A percentile compares a stretch with the other conserved stretches of the same genome.
These are phyloP conservation scores for Datisca glomerata DNA, from an alignment of 306 rosid genomes.

Conservation along the genomic window DNA sequence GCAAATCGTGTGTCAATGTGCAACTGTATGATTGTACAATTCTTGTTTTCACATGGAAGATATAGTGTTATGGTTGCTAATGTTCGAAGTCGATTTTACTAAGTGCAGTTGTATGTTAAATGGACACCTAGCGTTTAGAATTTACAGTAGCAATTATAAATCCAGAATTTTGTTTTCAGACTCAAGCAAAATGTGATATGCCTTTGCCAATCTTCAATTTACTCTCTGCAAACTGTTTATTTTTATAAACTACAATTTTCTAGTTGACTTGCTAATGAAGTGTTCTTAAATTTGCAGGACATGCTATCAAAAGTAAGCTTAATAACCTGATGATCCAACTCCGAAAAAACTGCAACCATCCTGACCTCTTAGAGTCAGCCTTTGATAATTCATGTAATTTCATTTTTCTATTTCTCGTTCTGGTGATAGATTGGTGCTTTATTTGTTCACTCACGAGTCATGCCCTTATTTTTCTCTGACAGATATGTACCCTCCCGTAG, in stretches of 20 bases:
- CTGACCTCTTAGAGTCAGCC: slow-evolving; percentile 64
- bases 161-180: too few species aligned
- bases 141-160: too few species aligned
- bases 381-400: slow-evolving; percentile 48
- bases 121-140: too few species aligned
- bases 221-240: neutral
- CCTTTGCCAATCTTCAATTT: too few species aligned
- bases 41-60: too few species aligned
- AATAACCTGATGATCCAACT: slow-evolving; percentile 72
- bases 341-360: slow-evolving; percentile 94
- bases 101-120: too few species aligned
- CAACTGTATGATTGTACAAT: too few species aligned
- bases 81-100: too few species aligned
- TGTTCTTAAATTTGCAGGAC: slow-evolving; percentile 30
- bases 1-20: too few species aligned
- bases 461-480: slow-evolving; percentile 12
- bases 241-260: neutral
- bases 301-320: slow-evolving; percentile 16
- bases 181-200: too few species aligned
- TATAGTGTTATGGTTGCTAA: too few species aligned
- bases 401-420: slow-evolving; percentile 1
- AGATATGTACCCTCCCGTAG: slow-evolving; percentile 63
- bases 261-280: neutral
- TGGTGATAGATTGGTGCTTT: slow-evolving; percentile 4
- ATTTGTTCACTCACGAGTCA: slow-evolving; percentile 14